phyloP scores from a whole-genome alignment of 1,139 yeast genomes.

The Zygosaccharomyces pseudobailii region DNA sequence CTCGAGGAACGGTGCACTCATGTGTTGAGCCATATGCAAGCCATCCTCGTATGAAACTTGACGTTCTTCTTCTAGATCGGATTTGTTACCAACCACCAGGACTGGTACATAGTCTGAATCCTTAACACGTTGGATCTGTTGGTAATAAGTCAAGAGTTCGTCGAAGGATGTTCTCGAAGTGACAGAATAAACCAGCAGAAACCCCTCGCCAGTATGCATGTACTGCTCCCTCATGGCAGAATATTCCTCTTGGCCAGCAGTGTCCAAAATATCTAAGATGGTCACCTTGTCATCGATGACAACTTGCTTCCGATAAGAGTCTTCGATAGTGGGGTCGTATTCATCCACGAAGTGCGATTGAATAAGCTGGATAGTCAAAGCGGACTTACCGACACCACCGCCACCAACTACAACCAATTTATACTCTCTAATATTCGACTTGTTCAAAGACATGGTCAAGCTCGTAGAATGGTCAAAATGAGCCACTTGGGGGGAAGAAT shows the following conservation, averaged over 20 bases:
- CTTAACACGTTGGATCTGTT: constrained; percentile 82
- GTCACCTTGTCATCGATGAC: constrained; percentile 77
- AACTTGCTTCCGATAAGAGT: constrained; percentile 73
- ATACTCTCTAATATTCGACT: constrained; percentile 50
- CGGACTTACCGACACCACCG: constrained; percentile 98
- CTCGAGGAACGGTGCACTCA: constrained; percentile 78
- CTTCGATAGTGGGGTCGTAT: constrained; percentile 97
- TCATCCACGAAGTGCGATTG: constrained; percentile 93
- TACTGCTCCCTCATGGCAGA: constrained; percentile 93
- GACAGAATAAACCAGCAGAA: constrained; percentile 76
- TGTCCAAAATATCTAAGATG: constrained; percentile 81
- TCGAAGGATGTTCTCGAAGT: constrained; percentile 75
- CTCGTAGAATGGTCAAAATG: neutral
- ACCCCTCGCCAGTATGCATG: constrained; percentile 93
- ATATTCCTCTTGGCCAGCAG: constrained; percentile 98
- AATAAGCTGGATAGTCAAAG: constrained; percentile 82
- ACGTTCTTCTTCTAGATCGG: constrained; percentile 77
- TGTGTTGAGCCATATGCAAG: constrained; percentile 64
- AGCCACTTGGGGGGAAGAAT: neutral
- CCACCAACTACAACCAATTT: constrained; percentile 95
- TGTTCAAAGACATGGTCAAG: constrained; percentile 17
- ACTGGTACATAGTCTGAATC: constrained; percentile 71
- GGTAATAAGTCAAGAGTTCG: constrained; percentile 72
- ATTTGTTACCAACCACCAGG: constrained; percentile 70
- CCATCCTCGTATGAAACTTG: constrained; percentile 83